Evolutionary conservation across 345 rosid species (phyloP).

Genomic region (Brassica nigra): DNA sequence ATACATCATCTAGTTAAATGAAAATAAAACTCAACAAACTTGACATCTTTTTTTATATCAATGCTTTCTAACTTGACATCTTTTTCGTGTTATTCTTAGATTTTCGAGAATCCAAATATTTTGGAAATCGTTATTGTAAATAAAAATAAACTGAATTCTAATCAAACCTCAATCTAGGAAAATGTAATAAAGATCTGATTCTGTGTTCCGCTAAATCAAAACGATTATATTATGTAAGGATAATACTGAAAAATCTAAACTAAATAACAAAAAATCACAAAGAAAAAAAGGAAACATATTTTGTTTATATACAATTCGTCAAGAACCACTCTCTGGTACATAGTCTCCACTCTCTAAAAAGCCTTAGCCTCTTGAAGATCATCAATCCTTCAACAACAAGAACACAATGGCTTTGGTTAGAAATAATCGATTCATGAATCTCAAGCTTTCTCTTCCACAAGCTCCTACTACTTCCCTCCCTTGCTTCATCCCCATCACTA

Average conservation of each 20-base stretch:
- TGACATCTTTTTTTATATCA: not conserved
- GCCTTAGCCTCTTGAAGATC: not conserved
- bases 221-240: not conserved
- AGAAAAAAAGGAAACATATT: not conserved
- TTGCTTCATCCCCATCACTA: constrained; percentile 9
- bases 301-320: not conserved
- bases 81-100: not conserved
- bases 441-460: constrained; percentile 58
- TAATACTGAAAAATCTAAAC: not conserved
- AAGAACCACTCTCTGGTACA: not conserved
- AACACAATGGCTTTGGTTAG: constrained; percentile 61
- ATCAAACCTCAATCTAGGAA: not conserved
- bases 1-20: not conserved
- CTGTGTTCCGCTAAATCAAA: not conserved
- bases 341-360: not conserved
- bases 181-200: not conserved
- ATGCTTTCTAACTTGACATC: not conserved
- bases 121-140: not conserved
- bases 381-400: not conserved
- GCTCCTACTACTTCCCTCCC: constrained; percentile 29
- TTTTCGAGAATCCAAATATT: not conserved
- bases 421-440: constrained; percentile 57
- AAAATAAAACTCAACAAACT: not conserved
- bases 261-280: not conserved
- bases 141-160: not conserved